Evolutionary conservation across 208 protist genomes (phyloP), one percentile per base, ranked within the genome.

Genomic region (Trypanosoma cruzi): DNA sequence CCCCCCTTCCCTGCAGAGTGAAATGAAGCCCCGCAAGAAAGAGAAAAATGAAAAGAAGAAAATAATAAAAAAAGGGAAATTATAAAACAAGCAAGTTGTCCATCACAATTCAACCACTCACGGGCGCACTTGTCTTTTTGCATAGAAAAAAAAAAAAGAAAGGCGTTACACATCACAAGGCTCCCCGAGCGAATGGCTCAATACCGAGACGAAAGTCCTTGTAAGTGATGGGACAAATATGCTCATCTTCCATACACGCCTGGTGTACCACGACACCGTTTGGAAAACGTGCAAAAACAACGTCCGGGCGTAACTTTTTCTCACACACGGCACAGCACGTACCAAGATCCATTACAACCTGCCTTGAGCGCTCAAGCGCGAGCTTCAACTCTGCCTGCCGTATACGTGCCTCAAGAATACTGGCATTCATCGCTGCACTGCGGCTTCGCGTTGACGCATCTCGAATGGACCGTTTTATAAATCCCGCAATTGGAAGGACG

Each of bases 251-350:
- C 46, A 82, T 68, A 61, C 90, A 95, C 11, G 70, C 79, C 26
- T 89, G 77, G 69, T 95, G 90, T 29, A 84, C 79, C 42, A 95
- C 26, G 14, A 86, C 73, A 40, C 79, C 73, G 62, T 89, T 86
- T 3, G 90, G 90, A 64, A 84, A 95, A 3, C 79, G 71, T 14
- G 78, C 64, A 75, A 95, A 74, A 24, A 84, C 73, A n/a, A 68
- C 81, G 14, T 87, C 85, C 0, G 85, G 79, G 2, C 82, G 79
- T 2, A 95, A 26, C 53, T 71, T 64, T 28, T 86, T 88, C 26
- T 69, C 60, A 54, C 90, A 95, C 6, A 88, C 85, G 0, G 75
- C 81, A 63, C 90, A 95, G 48, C 74, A 67, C 42, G 59, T 81
- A 20, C 64, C 69, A 14, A 70, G 37, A 32, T 70, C 71, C 55